Evolutionary conservation across 1,139 yeast species (phyloP), one percentile per base, ranked within the genome.

Genomic region (Sugiyamaella pinicola): DNA sequence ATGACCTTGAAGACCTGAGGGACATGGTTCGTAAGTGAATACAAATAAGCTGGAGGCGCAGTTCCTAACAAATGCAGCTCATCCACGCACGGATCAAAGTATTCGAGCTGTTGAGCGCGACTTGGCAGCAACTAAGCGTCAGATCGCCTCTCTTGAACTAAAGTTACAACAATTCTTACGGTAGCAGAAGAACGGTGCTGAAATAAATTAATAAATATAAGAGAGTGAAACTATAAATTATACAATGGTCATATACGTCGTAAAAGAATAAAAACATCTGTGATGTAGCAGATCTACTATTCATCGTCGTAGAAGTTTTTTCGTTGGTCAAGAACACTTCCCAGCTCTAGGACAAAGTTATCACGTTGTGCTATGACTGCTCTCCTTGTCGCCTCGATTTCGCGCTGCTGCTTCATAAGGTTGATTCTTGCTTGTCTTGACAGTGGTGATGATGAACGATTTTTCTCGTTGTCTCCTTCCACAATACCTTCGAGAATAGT

Each of bases 401-500:
- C 63, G 3, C 67, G 57, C 18, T 56, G 54, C 24, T 59, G 56
- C 35, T 61, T 60, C 62, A 61, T 61, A 10, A 56, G 52, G 28
- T 53, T 41, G 44, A 68, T 67, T 4, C 71, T 58, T 21, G 65
- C 68, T 12, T 60, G 63, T 19, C 71, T 64, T 21, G 62, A 46
- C 41, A 58, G 40, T 18, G 38, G 41, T 8, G 42, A 28, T 19
- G 58, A 51, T 15, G 21, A 35, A 2, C 47, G 40, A 10, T 47
- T 44, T 7, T 44, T 52, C 21, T 39, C 33, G 17, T 33, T 34
- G 15, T 59, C 60, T n/a, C 51, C 57, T 22, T 60, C 62, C 9
- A 61, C 61, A 9, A 61, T 50, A 15, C 63, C 65, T 50, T 64
- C 66, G 19, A 61, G 56, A 5, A 64, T 52, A 4, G 64, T 60